A percentile compares a stretch with the other conserved stretches of the same genome.
Evolutionary conservation across 2,329 filamentous ascomycete genomes (phyloP).

Genomic region (Aspergillus chevalieri): DNA sequence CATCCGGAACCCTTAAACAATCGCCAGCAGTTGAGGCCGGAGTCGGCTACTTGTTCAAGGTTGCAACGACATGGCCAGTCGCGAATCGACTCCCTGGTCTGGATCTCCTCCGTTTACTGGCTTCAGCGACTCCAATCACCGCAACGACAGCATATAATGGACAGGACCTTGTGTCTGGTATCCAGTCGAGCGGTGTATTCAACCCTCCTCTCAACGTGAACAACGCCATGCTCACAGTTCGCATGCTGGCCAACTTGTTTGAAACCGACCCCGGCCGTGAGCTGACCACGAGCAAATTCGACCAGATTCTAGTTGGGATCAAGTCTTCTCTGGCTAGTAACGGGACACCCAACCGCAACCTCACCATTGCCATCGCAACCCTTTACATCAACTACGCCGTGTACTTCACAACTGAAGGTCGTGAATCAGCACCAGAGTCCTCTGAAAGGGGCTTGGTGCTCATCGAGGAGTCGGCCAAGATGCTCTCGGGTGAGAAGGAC

Average conservation of each 20-base stretch:
- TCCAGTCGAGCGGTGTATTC: slow-evolving; percentile 56
- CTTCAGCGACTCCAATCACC: slow-evolving; percentile 59
- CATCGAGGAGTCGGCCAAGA: slow-evolving; percentile 55
- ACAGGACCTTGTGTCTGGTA: slow-evolving; percentile 53
- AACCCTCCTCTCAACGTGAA: slow-evolving; percentile 63
- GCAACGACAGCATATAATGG: slow-evolving; percentile 53
- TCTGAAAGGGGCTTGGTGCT: slow-evolving; percentile 48
- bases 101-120: slow-evolving; percentile 79
- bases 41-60: slow-evolving; percentile 61
- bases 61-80: slow-evolving; percentile 74
- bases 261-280: slow-evolving; percentile 64
- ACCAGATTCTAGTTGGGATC: slow-evolving; percentile 58
- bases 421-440: slow-evolving; percentile 35
- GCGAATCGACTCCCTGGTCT: slow-evolving; percentile 74
- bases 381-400: slow-evolving; percentile 81
- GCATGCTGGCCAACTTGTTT: slow-evolving; percentile 79
- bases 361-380: slow-evolving; percentile 76
- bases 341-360: slow-evolving; percentile 62
- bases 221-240: slow-evolving; percentile 78
- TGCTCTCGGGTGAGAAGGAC: slow-evolving; percentile 64
- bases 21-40: slow-evolving; percentile 47
- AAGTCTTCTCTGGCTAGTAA: slow-evolving; percentile 53
- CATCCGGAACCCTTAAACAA: slow-evolving; percentile 30
- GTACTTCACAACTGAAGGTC: slow-evolving; percentile 51
- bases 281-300: slow-evolving; percentile 54